Conservation (phyloP, 2,329 filamentous ascomycete species). For the Trichoderma semiorbis region DNA sequence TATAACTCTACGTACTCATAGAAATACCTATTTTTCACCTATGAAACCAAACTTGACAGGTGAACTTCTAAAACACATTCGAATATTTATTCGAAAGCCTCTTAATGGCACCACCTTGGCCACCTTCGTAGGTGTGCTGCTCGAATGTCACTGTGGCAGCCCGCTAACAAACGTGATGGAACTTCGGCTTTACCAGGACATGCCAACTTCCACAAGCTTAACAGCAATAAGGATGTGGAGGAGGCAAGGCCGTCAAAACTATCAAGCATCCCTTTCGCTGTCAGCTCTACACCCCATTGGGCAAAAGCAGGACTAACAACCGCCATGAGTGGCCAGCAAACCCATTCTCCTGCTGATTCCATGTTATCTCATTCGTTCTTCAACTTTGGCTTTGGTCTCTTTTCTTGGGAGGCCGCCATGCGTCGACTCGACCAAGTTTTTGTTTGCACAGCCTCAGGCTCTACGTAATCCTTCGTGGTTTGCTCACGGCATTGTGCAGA, state of each 20-base stretch:
- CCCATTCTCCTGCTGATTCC: background rate
- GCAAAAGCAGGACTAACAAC: background rate
- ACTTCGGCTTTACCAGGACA: background rate
- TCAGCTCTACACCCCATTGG: background rate
- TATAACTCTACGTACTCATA: background rate
- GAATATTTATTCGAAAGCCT: background rate
- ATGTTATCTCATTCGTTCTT: background rate
- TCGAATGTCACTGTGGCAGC: background rate
- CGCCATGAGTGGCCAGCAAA: background rate
- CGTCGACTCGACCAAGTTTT: background rate
- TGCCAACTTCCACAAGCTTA: background rate
- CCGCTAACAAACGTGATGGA: background rate
- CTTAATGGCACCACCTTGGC: background rate
- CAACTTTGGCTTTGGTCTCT: background rate
- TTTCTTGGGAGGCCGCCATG: background rate
- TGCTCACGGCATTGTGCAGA: background rate
- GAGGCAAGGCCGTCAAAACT: background rate
- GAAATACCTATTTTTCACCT: background rate
- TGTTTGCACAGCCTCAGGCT: slow-evolving; percentile 22
- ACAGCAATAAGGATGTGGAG: background rate
- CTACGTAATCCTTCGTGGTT: slow-evolving; percentile 1
- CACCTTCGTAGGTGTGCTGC: background rate
- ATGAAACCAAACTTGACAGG: background rate
- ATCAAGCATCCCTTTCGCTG: background rate
- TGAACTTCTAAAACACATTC: background rate